Percentiles rank a stretch among this genome's conserved stretches.
Evolutionary conservation across 1,139 yeast species (phyloP).

Genomic region (Blastobotrys capitulatus): DNA sequence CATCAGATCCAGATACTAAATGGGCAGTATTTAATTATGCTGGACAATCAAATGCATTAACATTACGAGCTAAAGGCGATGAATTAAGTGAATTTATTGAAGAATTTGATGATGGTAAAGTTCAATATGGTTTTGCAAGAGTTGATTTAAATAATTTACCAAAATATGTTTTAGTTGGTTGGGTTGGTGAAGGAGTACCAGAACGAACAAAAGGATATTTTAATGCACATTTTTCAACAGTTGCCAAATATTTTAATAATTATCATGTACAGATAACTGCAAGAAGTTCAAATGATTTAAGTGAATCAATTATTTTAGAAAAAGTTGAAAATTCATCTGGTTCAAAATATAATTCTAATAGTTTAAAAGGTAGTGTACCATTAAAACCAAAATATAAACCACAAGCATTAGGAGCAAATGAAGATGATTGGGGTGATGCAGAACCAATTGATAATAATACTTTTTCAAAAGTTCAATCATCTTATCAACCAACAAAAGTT

Average conservation of each 20-base stretch:
- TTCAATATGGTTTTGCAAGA: constrained; percentile 86
- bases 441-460: constrained; percentile 37
- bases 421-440: constrained; percentile 58
- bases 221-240: constrained; percentile 39
- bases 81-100: constrained; percentile 73
- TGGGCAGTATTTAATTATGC: constrained; percentile 43
- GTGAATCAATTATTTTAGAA: constrained; percentile 65
- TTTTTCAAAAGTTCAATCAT: constrained; percentile 51
- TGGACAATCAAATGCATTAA: constrained; percentile 32
- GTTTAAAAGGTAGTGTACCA: constrained; percentile 28
- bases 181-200: constrained; percentile 56
- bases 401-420: constrained; percentile 34
- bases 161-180: constrained; percentile 80
- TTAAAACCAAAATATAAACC: constrained; percentile 34
- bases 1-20: constrained; percentile 36
- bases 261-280: constrained; percentile 97
- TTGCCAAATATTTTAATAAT: constrained; percentile 45
- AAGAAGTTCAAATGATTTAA: constrained; percentile 86
- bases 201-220: constrained; percentile 40
- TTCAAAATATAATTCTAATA: constrained; percentile 71
- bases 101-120: constrained; percentile 79
- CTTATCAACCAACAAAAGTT: constrained; percentile 64
- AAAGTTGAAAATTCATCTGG: constrained; percentile 91
- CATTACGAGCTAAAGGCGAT: constrained; percentile 32
- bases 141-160: constrained; percentile 85